Evolutionary conservation across 2,329 filamentous ascomycete species (phyloP).

Genomic region (Davidsoniella australis): DNA sequence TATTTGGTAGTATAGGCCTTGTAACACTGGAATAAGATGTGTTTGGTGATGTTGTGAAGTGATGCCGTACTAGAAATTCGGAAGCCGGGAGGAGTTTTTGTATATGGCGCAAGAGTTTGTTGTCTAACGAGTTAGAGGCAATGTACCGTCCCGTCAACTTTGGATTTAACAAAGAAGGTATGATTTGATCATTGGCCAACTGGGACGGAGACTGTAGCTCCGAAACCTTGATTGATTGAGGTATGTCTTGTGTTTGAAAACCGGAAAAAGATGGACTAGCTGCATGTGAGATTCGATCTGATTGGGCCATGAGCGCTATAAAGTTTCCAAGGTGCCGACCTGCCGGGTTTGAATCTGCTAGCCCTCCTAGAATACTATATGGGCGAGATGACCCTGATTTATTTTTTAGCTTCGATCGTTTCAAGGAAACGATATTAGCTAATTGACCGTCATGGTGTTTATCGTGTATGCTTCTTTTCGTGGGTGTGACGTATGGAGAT

Average conservation of each 20-base stretch:
- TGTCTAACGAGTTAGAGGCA: conserved; percentile 7
- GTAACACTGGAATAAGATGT: too few species aligned
- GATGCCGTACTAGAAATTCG: conserved; percentile 5
- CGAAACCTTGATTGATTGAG: too few species aligned
- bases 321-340: conserved; percentile 18
- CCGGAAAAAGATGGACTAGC: background rate
- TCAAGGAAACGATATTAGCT: conserved; percentile 2
- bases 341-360: conserved; percentile 11
- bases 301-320: conserved; percentile 3
- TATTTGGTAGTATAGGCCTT: too few species aligned
- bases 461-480: background rate
- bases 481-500: background rate
- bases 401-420: background rate
- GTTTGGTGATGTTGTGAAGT: background rate
- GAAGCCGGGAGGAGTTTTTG: conserved; percentile 7
- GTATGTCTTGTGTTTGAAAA: too few species aligned
- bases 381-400: background rate
- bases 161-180: too few species aligned
- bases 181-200: too few species aligned
- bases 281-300: conserved; percentile 9
- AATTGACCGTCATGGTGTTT: conserved; percentile 4
- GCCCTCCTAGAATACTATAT: background rate
- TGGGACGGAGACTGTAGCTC: too few species aligned
- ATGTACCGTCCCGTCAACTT: conserved; percentile 2
- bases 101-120: conserved; percentile 3